Conservation (phyloP, 208 protist species). For the Leishmania tarentolae region DNA sequence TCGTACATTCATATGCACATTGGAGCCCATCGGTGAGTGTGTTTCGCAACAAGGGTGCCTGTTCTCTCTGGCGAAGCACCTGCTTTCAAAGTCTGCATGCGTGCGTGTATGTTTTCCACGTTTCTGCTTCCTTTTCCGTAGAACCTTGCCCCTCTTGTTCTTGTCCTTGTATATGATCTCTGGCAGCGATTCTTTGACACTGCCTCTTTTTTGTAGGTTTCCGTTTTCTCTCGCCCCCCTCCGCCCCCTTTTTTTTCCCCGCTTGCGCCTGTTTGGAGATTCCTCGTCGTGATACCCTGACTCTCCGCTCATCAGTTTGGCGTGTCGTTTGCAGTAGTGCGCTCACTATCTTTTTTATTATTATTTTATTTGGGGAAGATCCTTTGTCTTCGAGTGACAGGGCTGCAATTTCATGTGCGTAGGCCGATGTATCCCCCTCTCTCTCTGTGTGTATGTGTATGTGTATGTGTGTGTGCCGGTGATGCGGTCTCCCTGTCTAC, state of each 20-base stretch:
- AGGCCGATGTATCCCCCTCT: no score
- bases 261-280: background rate
- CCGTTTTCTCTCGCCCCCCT: background rate
- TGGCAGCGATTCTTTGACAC: background rate
- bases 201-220: background rate
- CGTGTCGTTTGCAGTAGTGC: background rate
- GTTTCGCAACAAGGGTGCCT: background rate
- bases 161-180: background rate
- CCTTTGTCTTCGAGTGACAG: background rate
- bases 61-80: background rate
- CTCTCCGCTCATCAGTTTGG: background rate
- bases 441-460: constrained; percentile 1
- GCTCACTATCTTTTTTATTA: background rate
- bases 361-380: background rate
- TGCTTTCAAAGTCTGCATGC: background rate
- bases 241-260: background rate
- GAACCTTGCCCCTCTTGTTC: background rate
- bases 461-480: background rate
- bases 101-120: background rate
- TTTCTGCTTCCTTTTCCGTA: background rate
- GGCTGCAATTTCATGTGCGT: background rate
- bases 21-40: background rate
- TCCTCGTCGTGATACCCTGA: background rate
- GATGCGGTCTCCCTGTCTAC: background rate
- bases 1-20: background rate